phyloP scores from a whole-genome alignment of 139 green algal species.

The Yamagishiella unicocca region DNA sequence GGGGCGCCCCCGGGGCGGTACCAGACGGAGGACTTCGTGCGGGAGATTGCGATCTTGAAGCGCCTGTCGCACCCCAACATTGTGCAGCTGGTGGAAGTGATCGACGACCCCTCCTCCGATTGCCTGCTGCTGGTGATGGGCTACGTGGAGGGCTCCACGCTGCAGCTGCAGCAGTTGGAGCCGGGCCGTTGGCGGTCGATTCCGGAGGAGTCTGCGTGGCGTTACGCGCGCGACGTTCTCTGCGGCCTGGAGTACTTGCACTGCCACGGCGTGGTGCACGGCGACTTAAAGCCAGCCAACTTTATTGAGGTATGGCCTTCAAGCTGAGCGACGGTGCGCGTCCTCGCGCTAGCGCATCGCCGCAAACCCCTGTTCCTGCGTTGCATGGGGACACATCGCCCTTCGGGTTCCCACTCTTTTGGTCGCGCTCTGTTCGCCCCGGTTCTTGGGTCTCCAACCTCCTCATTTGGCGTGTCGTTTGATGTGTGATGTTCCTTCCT shows the following conservation, averaged over 20 bases:
- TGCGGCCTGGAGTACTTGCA: constrained; percentile 77
- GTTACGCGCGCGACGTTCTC: constrained; percentile 50
- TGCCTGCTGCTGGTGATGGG: constrained; percentile 76
- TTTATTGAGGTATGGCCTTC: constrained; percentile 56
- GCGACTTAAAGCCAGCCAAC: constrained; percentile 69
- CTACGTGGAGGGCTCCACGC: constrained; percentile 67
- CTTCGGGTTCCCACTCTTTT: too few relatives aligned
- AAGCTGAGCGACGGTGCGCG: too few relatives aligned
- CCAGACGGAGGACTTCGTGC: constrained; percentile 58
- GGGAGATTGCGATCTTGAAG: constrained; percentile 76
- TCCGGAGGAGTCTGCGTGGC: constrained; percentile 56
- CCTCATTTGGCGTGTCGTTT: too few relatives aligned
- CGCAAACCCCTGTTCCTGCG: too few relatives aligned
- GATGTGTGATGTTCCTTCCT: too few relatives aligned
- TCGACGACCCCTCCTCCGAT: constrained; percentile 69
- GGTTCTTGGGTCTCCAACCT: too few relatives aligned
- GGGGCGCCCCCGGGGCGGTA: too few relatives aligned
- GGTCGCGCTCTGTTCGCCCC: too few relatives aligned
- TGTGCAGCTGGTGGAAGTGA: constrained; percentile 63
- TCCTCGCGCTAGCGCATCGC: too few relatives aligned
- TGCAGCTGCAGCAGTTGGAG: constrained; percentile 46
- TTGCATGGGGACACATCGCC: too few relatives aligned
- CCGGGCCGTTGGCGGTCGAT: constrained; percentile 52
- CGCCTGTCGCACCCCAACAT: constrained; percentile 73
- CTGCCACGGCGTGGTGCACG: constrained; percentile 61